A percentile compares a stretch with the other conserved stretches of the same genome.
These are phyloP conservation scores for Crassisporium funariophilum DNA, from an alignment of 768 basidiomycete species.

Conservation along the genomic window DNA sequence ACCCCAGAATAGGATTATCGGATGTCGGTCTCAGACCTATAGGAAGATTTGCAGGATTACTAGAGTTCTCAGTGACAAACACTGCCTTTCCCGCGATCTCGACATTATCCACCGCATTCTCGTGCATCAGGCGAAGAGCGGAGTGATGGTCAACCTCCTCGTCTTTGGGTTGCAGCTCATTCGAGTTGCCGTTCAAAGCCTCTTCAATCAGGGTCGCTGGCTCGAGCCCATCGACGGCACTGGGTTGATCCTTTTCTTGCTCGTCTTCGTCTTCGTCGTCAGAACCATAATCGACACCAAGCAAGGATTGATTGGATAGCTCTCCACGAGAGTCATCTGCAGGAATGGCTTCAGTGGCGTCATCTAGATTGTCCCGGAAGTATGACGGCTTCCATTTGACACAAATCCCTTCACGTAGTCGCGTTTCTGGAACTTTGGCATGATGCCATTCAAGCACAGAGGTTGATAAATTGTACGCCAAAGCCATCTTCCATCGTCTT, in stretches of 20 bases:
- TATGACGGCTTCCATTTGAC: conserved; percentile 61
- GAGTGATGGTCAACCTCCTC: conserved; percentile 62
- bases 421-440: conserved; percentile 63
- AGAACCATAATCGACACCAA: conserved; percentile 58
- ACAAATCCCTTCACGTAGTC: conserved; percentile 65
- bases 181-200: conserved; percentile 44
- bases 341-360: conserved; percentile 27
- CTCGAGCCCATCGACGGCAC: conserved; percentile 62
- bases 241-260: conserved; percentile 53
- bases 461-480: conserved; percentile 81
- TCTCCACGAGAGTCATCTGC: conserved; percentile 24
- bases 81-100: conserved; percentile 1
- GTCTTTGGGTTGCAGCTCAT: conserved; percentile 32
- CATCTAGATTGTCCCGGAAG: conserved; percentile 40
- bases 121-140: conserved; percentile 21
- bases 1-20: conserved; percentile 53
- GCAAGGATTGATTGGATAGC: conserved; percentile 31
- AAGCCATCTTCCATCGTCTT: conserved; percentile 84
- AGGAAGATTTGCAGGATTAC: conserved; percentile 14
- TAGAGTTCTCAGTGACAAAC: conserved; percentile 1
- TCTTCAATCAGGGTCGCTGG: conserved; percentile 57
- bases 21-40: conserved; percentile 57
- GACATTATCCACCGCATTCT: conserved; percentile 7
- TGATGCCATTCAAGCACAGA: conserved; percentile 89
- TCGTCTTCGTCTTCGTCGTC: conserved; percentile 72